Evolutionary conservation across 2,329 filamentous ascomycete species (phyloP).

Genomic region (Chrysosporium keratinophilum): DNA sequence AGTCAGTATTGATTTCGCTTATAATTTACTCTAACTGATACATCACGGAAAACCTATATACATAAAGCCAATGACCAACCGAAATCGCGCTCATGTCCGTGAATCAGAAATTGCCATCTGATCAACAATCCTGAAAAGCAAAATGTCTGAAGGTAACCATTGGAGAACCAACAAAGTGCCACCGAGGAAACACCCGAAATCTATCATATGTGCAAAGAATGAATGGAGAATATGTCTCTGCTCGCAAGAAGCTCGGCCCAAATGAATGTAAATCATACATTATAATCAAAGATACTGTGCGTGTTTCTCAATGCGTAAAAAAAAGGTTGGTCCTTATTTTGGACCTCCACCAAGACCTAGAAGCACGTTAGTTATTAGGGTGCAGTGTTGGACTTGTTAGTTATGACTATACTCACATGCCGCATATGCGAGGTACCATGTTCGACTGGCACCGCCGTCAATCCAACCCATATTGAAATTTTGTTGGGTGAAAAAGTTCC

Average conservation of each 20-base stretch:
- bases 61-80: background rate
- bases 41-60: no score
- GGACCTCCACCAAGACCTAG: slow-evolving; percentile 17
- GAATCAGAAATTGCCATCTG: background rate
- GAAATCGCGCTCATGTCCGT: background rate
- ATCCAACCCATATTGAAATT: slow-evolving; percentile 56
- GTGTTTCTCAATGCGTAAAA: background rate
- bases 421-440: slow-evolving; percentile 73
- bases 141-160: background rate
- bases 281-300: no score
- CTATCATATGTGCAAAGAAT: background rate
- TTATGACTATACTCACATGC: slow-evolving; percentile 45
- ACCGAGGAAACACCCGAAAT: background rate
- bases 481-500: slow-evolving; percentile 59
- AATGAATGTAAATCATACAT: background rate
- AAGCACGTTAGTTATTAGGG: slow-evolving; percentile 1
- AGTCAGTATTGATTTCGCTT: no score
- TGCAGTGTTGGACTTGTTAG: background rate
- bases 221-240: background rate
- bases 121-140: no score
- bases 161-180: background rate
- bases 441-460: slow-evolving; percentile 69
- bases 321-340: background rate
- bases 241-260: background rate
- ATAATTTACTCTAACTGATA: no score